A percentile compares a stretch with the other conserved stretches of the same genome.
Conservation (phyloP, 2,329 filamentous ascomycete species). For the Ophiocordyceps robertsii region DNA sequence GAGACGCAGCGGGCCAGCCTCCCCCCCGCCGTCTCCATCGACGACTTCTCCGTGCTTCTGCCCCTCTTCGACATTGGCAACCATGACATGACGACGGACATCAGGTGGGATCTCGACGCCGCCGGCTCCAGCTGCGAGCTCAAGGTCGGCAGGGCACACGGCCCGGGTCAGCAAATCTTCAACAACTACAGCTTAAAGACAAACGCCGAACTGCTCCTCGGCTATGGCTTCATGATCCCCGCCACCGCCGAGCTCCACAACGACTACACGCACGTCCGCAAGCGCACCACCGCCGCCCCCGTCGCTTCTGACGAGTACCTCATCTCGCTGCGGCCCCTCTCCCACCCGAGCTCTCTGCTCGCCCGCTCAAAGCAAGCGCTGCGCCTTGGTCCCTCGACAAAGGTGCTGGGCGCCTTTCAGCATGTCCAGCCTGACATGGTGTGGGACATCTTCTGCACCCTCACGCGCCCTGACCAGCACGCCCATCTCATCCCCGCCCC, state of each 20-base stretch:
- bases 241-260: slow-evolving; percentile 37
- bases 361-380: slow-evolving; percentile 25
- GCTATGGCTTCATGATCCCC: slow-evolving; percentile 47
- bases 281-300: slow-evolving; percentile 17
- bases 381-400: slow-evolving; percentile 10
- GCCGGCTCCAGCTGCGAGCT: slow-evolving; percentile 26
- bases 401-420: slow-evolving; percentile 25
- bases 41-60: slow-evolving; percentile 55
- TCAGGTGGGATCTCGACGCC: slow-evolving; percentile 43
- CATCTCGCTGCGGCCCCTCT: slow-evolving; percentile 36
- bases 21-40: slow-evolving; percentile 20
- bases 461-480: slow-evolving; percentile 19
- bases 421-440: slow-evolving; percentile 41
- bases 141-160: slow-evolving; percentile 25
- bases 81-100: slow-evolving; percentile 47
- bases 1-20: slow-evolving; percentile 11
- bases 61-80: slow-evolving; percentile 63
- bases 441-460: slow-evolving; percentile 30
- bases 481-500: slow-evolving; percentile 13
- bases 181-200: slow-evolving; percentile 67
- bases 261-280: slow-evolving; percentile 45
- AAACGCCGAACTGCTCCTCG: slow-evolving; percentile 55
- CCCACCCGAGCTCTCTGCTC: slow-evolving; percentile 32
- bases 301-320: slow-evolving; percentile 29
- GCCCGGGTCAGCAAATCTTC: slow-evolving; percentile 41